phyloP scores from a whole-genome alignment of 108 stramenopile genomes.

The Mayamaea pseudoterrestris region DNA sequence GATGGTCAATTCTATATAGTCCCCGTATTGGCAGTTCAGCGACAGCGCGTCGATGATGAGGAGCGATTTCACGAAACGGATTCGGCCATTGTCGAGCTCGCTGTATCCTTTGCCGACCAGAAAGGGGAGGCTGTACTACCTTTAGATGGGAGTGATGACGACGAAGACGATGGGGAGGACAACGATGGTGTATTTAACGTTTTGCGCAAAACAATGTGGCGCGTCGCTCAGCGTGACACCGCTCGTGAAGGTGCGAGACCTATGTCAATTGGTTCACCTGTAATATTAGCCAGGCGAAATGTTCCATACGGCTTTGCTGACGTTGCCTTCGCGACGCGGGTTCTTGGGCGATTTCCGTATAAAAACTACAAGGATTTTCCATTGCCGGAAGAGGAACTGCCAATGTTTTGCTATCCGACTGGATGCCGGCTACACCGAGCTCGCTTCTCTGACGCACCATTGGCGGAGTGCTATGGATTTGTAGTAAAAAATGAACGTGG shows the following conservation, averaged over 20 bases:
- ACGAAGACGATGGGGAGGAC: constrained; percentile 37
- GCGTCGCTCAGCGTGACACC: not conserved
- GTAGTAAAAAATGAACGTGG: constrained; percentile 86
- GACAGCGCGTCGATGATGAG: constrained; percentile 67
- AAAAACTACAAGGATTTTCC: constrained; percentile 78
- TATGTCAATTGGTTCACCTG: not conserved
- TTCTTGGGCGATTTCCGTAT: constrained; percentile 70
- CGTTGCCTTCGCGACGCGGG: constrained; percentile 52
- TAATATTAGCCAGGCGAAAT: constrained; percentile 42
- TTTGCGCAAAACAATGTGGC: constrained; percentile 26
- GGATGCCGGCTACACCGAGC: constrained; percentile 60
- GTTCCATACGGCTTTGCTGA: constrained; percentile 68
- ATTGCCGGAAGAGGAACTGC: constrained; percentile 78
- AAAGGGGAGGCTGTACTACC: constrained; percentile 26
- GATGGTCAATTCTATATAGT: constrained; percentile 22
- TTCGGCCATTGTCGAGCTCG: constrained; percentile 60
- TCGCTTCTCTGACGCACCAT: constrained; percentile 42
- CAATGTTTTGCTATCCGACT: constrained; percentile 83
- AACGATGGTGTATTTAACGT: constrained; percentile 21
- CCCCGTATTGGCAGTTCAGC: constrained; percentile 57
- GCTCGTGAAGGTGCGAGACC: not conserved
- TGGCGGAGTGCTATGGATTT: constrained; percentile 73
- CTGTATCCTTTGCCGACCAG: constrained; percentile 31
- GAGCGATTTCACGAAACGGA: constrained; percentile 78
- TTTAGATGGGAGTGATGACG: constrained; percentile 15